Evolutionary conservation across 2,329 filamentous ascomycete species (phyloP).

Genomic region (Monilinia fructicola): DNA sequence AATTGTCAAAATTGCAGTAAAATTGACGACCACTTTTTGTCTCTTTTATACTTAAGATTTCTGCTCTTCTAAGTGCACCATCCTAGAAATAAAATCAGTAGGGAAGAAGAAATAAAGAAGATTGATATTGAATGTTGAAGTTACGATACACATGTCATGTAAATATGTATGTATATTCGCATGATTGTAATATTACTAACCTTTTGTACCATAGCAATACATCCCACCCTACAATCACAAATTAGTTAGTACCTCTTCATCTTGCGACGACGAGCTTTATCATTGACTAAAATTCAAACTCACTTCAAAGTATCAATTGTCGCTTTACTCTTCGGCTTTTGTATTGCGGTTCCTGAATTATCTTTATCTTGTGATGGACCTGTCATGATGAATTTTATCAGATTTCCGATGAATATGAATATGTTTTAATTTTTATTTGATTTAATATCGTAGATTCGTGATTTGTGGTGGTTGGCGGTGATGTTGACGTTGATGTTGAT

Average conservation of each 20-base stretch:
- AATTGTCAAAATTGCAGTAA: constrained; percentile 41
- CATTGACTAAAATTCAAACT: constrained; percentile 38
- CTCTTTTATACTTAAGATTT: constrained; percentile 92
- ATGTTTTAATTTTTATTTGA: constrained; percentile 29
- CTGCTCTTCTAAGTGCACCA: constrained; percentile 83
- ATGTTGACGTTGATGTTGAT: too few relatives aligned
- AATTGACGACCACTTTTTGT: constrained; percentile 72
- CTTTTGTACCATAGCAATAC: constrained; percentile 42
- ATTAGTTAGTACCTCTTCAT: constrained; percentile 25
- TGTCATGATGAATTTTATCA: constrained; percentile 51
- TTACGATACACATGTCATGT: background rate
- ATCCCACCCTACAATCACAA: constrained; percentile 38
- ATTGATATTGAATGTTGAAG: constrained; percentile 1
- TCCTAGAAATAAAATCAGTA: constrained; percentile 52
- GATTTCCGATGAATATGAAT: constrained; percentile 12
- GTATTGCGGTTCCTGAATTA: constrained; percentile 49
- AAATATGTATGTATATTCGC: background rate
- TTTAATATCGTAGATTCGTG: background rate
- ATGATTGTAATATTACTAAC: constrained; percentile 29
- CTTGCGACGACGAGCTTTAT: constrained; percentile 9
- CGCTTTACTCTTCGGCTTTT: constrained; percentile 72
- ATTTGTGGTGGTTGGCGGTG: background rate
- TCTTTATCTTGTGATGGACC: constrained; percentile 47
- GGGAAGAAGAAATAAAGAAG: background rate
- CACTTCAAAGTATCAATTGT: constrained; percentile 81